These are phyloP conservation scores for Phytophthora pinifolia DNA, from an alignment of 352 stramenopile genomes.

Conservation along the genomic window DNA sequence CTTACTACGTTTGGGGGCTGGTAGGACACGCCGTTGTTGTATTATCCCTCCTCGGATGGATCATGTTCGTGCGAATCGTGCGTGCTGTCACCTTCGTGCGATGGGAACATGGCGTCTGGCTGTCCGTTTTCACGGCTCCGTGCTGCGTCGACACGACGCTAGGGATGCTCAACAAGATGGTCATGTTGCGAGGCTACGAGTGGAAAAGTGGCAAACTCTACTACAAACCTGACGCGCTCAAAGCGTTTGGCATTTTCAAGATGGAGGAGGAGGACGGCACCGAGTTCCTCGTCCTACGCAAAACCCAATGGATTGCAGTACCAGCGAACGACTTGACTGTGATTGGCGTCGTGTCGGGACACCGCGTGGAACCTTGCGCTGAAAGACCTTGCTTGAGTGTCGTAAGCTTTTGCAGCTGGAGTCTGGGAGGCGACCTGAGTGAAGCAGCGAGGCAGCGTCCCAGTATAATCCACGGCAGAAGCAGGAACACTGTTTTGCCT, in stretches of 20 bases:
- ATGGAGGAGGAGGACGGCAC: constrained; percentile 7
- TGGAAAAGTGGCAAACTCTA: constrained; percentile 8
- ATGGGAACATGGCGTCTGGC: background rate
- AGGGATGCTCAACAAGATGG: constrained; percentile 7
- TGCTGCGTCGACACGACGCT: constrained; percentile 16
- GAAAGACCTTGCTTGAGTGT: constrained; percentile 17
- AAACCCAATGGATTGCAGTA: constrained; percentile 6
- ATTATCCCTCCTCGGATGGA: constrained; percentile 10
- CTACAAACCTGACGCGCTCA: constrained; percentile 12
- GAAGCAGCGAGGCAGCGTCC: constrained; percentile 10
- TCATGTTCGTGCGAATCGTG: constrained; percentile 5
- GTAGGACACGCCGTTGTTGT: constrained; percentile 16
- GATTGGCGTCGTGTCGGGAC: constrained; percentile 6
- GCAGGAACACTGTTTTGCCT: constrained; percentile 4
- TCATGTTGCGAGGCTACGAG: constrained; percentile 11
- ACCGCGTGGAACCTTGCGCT: constrained; percentile 8
- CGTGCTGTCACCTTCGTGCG: constrained; percentile 2
- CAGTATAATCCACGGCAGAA: constrained; percentile 20
- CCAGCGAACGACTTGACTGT: constrained; percentile 2
- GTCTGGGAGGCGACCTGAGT: constrained; percentile 11
- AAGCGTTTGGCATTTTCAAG: constrained; percentile 13
- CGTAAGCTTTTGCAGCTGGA: constrained; percentile 10
- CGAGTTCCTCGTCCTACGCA: constrained; percentile 13
- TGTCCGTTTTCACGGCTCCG: constrained; percentile 1
- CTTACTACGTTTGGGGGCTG: constrained; percentile 17